These are phyloP conservation scores for Tuber magnatum DNA, from an alignment of 495 filamentous ascomycete species.

Conservation along the genomic window DNA sequence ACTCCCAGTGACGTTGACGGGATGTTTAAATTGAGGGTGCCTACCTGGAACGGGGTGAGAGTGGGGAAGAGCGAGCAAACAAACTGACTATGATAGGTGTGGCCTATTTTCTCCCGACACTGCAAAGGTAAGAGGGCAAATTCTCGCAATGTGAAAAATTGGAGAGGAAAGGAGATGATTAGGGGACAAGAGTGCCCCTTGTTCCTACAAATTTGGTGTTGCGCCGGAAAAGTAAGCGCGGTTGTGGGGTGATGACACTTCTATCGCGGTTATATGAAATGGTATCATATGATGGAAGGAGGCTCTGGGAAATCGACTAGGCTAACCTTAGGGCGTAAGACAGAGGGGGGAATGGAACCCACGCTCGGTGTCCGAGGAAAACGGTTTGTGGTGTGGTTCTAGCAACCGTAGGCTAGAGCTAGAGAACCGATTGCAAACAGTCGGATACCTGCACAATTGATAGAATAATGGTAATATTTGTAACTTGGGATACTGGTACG, in stretches of 20 bases:
- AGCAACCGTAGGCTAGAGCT: too few relatives aligned
- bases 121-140: neutral
- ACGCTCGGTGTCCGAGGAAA: too few relatives aligned
- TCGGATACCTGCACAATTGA: too few relatives aligned
- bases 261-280: neutral
- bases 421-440: too few relatives aligned
- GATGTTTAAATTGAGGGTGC: neutral
- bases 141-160: neutral
- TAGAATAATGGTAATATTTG: too few relatives aligned
- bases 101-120: neutral
- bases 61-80: neutral
- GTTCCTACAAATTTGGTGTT: neutral
- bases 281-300: too few relatives aligned
- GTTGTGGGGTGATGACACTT: neutral
- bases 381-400: too few relatives aligned
- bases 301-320: too few relatives aligned
- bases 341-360: too few relatives aligned
- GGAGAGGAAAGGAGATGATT: neutral
- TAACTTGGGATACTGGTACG: too few relatives aligned
- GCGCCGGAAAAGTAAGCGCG: neutral
- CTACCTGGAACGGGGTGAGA: neutral
- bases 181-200: neutral
- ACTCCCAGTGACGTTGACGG: neutral
- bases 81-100: neutral
- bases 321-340: too few relatives aligned